phyloP scores from a whole-genome alignment of 73 alveolate genomes.

The Blepharisma stoltei region DNA sequence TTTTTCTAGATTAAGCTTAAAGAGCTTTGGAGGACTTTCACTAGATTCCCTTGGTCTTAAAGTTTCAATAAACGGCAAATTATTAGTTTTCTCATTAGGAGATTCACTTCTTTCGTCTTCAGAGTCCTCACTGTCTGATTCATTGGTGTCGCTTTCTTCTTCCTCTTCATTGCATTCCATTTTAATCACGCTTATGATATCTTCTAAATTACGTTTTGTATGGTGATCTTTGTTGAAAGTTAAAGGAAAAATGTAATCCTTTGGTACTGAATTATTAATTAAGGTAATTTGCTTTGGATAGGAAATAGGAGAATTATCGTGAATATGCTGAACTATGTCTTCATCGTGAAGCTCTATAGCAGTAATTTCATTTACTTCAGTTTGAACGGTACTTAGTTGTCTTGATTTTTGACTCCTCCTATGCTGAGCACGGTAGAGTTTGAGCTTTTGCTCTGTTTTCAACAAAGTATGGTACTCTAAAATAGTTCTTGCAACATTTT shows the following conservation, averaged over 20 bases:
- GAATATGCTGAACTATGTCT: background rate
- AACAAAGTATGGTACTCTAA: background rate
- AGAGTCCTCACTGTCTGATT: slow-evolving; percentile 2
- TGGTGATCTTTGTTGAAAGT: background rate
- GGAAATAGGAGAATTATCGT: background rate
- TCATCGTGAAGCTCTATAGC: background rate
- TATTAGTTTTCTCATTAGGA: too few relatives aligned
- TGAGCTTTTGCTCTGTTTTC: slow-evolving; percentile 2
- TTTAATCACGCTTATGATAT: background rate
- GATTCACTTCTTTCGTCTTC: background rate
- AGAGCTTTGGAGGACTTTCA: too few relatives aligned
- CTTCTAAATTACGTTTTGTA: background rate
- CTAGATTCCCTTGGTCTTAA: too few relatives aligned
- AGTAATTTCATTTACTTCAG: background rate
- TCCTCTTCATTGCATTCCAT: slow-evolving; percentile 7
- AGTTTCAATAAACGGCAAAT: too few relatives aligned
- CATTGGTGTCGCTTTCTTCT: slow-evolving; percentile 27
- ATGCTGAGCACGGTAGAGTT: background rate
- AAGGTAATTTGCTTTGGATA: background rate
- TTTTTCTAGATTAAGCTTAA: too few relatives aligned
- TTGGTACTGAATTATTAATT: background rate
- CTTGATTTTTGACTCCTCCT: background rate
- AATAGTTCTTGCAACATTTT: slow-evolving; percentile 1
- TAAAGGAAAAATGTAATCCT: background rate
- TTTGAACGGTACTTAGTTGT: background rate